Conservation (phyloP, 2,329 filamentous ascomycete genomes). For the Fusarium aywerte region DNA sequence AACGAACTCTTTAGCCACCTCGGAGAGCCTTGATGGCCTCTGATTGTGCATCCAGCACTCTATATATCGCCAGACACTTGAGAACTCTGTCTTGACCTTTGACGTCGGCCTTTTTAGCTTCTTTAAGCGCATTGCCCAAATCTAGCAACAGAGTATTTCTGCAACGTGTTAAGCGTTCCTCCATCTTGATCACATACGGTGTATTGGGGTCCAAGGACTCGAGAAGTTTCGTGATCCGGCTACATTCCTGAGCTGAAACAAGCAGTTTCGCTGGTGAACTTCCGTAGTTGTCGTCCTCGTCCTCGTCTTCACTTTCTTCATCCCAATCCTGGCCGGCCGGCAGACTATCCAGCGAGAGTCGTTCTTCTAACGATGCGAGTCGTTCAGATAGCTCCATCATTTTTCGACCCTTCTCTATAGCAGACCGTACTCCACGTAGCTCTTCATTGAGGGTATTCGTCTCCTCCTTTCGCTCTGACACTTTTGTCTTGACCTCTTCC, state of each 20-base stretch:
- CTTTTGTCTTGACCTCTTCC: constrained; percentile 74
- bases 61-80: constrained; percentile 65
- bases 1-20: constrained; percentile 49
- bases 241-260: constrained; percentile 59
- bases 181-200: constrained; percentile 62
- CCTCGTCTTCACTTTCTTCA: constrained; percentile 56
- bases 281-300: constrained; percentile 53
- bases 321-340: constrained; percentile 47
- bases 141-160: constrained; percentile 68
- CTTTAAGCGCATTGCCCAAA: constrained; percentile 61
- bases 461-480: constrained; percentile 71
- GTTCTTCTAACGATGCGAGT: constrained; percentile 70
- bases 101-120: constrained; percentile 56
- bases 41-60: constrained; percentile 61
- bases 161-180: constrained; percentile 63
- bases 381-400: constrained; percentile 76
- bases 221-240: constrained; percentile 55
- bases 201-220: constrained; percentile 58
- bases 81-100: constrained; percentile 59
- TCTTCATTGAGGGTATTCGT: constrained; percentile 72
- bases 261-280: constrained; percentile 61
- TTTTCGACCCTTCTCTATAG: constrained; percentile 70
- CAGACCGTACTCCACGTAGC: constrained; percentile 69
- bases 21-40: constrained; percentile 63
- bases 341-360: constrained; percentile 64